These are phyloP conservation scores for Esteya vermicola DNA, from an alignment of 2,329 filamentous ascomycete genomes.

Conservation along the genomic window DNA sequence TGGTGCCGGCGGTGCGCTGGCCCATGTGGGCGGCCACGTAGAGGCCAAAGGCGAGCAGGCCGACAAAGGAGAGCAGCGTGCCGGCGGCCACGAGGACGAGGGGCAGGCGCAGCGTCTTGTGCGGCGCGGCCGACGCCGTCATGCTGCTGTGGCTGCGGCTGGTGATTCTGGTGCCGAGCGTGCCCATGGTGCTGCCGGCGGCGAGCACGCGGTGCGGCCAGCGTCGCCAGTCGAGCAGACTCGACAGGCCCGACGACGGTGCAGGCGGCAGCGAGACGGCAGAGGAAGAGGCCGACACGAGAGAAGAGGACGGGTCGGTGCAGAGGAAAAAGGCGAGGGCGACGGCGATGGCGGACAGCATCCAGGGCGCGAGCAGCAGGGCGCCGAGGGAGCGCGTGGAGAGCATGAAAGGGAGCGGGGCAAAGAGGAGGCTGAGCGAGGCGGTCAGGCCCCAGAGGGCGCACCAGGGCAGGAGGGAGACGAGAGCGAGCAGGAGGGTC, in stretches of 20 bases:
- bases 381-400: constrained; percentile 24
- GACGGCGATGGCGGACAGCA: constrained; percentile 20
- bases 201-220: not conserved
- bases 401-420: constrained; percentile 27
- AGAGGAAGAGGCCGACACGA: too few species aligned
- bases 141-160: not conserved
- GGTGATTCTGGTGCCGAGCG: not conserved
- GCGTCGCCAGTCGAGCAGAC: not conserved
- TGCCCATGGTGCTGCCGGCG: not conserved
- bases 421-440: constrained; percentile 32
- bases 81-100: constrained; percentile 11
- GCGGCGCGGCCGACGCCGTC: constrained; percentile 10
- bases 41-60: constrained; percentile 30
- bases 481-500: constrained; percentile 28
- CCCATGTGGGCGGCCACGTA: constrained; percentile 23
- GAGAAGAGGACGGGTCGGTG: too few species aligned
- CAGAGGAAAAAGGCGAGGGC: not conserved
- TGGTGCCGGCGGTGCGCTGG: constrained; percentile 6
- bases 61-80: constrained; percentile 23
- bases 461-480: constrained; percentile 29
- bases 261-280: too few species aligned
- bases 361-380: constrained; percentile 29
- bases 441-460: constrained; percentile 31
- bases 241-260: too few species aligned
- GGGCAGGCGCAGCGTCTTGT: too few species aligned